These are phyloP conservation scores for Ceratobasidium sp. DNA, from an alignment of 1,284 basidiomycete species.

Conservation along the genomic window DNA sequence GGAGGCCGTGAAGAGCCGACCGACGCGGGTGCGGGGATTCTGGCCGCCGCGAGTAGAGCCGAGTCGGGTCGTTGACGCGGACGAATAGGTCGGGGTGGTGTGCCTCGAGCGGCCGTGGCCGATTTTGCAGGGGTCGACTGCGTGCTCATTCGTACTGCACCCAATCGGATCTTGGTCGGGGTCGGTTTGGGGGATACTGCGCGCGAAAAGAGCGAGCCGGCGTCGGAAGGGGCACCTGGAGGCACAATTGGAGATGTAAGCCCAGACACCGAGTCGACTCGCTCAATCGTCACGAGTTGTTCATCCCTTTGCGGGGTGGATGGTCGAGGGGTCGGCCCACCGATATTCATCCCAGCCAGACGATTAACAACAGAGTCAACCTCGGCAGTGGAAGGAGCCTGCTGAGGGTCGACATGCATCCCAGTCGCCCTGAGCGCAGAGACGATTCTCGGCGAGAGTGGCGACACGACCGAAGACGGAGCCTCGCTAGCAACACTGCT, in stretches of 20 bases:
- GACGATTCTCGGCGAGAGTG: constrained; percentile 25
- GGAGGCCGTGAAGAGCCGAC: background rate
- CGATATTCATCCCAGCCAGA: constrained; percentile 27
- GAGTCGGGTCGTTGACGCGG: background rate
- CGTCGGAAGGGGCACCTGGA: constrained; percentile 23
- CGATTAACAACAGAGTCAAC: constrained; percentile 1
- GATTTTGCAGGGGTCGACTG: constrained; percentile 9
- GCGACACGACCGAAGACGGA: constrained; percentile 35
- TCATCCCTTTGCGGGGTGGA: background rate
- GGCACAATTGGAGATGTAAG: constrained; percentile 29
- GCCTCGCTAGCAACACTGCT: constrained; percentile 9
- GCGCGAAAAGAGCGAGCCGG: constrained; percentile 35
- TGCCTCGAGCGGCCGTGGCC: background rate
- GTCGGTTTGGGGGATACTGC: constrained; percentile 21
- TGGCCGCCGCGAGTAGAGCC: background rate
- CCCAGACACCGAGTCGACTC: background rate
- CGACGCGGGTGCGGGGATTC: background rate
- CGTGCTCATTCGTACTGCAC: background rate
- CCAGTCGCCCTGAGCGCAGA: background rate
- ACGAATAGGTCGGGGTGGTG: constrained; percentile 1
- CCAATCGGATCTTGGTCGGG: background rate
- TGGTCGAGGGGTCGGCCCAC: background rate
- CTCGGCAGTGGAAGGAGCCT: background rate
- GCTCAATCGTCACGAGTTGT: constrained; percentile 1
- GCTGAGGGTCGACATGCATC: constrained; percentile 10